These are phyloP conservation scores for Kwoniella dejecticola DNA, from an alignment of 768 basidiomycete genomes.

Conservation along the genomic window DNA sequence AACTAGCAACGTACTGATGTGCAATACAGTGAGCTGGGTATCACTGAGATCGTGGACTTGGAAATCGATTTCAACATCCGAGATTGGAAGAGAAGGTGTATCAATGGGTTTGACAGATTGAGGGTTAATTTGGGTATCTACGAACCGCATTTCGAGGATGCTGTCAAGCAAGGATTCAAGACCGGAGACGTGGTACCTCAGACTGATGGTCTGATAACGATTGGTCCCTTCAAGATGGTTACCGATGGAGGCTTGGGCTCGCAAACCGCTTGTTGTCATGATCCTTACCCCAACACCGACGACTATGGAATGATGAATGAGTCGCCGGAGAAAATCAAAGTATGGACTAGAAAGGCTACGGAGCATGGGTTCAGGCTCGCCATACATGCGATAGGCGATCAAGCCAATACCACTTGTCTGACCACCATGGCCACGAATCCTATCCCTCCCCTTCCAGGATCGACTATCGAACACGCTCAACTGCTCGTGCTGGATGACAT, in stretches of 20 bases:
- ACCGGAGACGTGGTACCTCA: conserved; percentile 23
- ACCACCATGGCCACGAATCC: neutral
- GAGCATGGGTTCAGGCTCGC: conserved; percentile 29
- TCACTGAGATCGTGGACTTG: conserved; percentile 45
- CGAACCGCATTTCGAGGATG: neutral
- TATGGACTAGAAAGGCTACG: too few species aligned
- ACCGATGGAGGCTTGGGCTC: conserved; percentile 46
- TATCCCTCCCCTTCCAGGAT: conserved; percentile 12
- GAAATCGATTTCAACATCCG: conserved; percentile 41
- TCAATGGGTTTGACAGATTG: neutral
- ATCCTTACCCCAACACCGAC: conserved; percentile 31
- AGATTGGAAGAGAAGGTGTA: conserved; percentile 26
- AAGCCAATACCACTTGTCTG: conserved; percentile 34
- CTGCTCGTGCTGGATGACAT: conserved; percentile 35
- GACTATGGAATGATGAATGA: conserved; percentile 23
- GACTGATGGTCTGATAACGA: conserved; percentile 34
- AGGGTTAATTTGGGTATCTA: neutral
- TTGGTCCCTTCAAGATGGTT: conserved; percentile 27
- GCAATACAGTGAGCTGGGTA: conserved; percentile 31
- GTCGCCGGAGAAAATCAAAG: too few species aligned
- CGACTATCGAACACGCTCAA: conserved; percentile 46
- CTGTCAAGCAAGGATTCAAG: conserved; percentile 2
- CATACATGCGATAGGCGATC: conserved; percentile 46
- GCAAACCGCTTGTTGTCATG: conserved; percentile 41
- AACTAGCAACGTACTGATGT: too few species aligned